Evolutionary conservation across 2,329 filamentous ascomycete genomes (phyloP).

Genomic region (Arthrobotrys entomopaga): DNA sequence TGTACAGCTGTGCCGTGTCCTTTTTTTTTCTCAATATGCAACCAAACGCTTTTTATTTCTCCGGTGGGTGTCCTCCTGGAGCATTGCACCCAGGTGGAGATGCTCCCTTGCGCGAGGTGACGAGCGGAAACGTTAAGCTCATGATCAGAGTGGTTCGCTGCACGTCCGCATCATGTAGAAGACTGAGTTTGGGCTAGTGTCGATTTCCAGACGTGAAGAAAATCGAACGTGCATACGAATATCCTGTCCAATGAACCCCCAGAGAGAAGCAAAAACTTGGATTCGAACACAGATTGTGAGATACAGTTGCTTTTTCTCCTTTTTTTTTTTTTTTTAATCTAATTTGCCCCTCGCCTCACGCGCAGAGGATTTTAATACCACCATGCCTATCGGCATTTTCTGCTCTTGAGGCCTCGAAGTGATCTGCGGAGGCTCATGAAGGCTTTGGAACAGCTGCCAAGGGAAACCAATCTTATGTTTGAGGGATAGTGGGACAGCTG

Average conservation of each 20-base stretch:
- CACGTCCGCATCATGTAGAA: constrained; percentile 6
- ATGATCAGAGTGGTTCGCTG: constrained; percentile 12
- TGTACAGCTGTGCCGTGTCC: constrained; percentile 53
- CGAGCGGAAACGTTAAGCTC: not conserved
- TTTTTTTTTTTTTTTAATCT: constrained; percentile 28
- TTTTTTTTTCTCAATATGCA: constrained; percentile 17
- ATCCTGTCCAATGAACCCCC: constrained; percentile 8
- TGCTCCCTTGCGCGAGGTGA: constrained; percentile 11
- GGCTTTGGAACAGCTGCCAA: not conserved
- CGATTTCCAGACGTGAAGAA: constrained; percentile 51
- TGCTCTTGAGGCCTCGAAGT: not conserved
- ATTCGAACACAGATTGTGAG: constrained; percentile 12
- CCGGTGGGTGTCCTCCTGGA: constrained; percentile 39
- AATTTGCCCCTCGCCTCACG: constrained; percentile 41
- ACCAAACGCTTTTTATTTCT: constrained; percentile 47
- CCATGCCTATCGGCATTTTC: constrained; percentile 20
- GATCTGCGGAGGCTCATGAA: constrained; percentile 40
- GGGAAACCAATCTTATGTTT: not conserved
- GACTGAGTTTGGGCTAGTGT: constrained; percentile 35
- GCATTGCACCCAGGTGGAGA: constrained; percentile 7
- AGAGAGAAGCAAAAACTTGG: constrained; percentile 5
- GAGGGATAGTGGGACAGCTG: constrained; percentile 11
- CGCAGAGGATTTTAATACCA: constrained; percentile 10
- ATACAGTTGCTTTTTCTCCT: constrained; percentile 32
- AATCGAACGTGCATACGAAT: constrained; percentile 38